Conservation (phyloP, 1,284 basidiomycete genomes). For the Marasmius tenuissimus region DNA sequence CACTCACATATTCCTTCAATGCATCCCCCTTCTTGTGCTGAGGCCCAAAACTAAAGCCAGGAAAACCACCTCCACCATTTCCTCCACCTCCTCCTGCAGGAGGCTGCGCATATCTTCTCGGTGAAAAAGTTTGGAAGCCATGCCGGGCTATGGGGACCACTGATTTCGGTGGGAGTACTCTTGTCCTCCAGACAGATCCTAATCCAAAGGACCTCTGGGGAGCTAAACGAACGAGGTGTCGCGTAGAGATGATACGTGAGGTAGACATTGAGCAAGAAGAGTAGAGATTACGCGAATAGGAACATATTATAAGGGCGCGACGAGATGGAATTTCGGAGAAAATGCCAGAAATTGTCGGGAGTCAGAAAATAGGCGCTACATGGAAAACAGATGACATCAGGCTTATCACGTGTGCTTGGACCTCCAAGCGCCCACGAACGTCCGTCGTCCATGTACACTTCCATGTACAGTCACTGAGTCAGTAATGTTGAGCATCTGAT, state of each 20-base stretch:
- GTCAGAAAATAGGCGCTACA: no score
- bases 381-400: no score
- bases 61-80: slow-evolving; percentile 43
- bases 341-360: no score
- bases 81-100: slow-evolving; percentile 35
- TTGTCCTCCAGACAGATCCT: background rate
- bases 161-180: background rate
- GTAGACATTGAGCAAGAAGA: background rate
- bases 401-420: no score
- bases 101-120: slow-evolving; percentile 30
- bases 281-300: background rate
- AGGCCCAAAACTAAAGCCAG: slow-evolving; percentile 53
- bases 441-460: no score
- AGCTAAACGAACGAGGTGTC: slow-evolving; percentile 1
- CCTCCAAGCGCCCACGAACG: no score
- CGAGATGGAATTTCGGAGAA: no score
- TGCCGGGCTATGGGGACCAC: slow-evolving; percentile 4
- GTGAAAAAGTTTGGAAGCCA: slow-evolving; percentile 11
- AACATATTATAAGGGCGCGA: background rate
- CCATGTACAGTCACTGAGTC: no score
- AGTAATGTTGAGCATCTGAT: no score
- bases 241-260: slow-evolving; percentile 2
- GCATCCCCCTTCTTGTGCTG: slow-evolving; percentile 79
- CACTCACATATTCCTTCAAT: slow-evolving; percentile 78
- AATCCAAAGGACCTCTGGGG: slow-evolving; percentile 2